Percentiles rank a stretch among this genome's conserved stretches.
Evolutionary conservation across 2,329 filamentous ascomycete species (phyloP).

Genomic region (Cladosporium austrohemisphaericum): DNA sequence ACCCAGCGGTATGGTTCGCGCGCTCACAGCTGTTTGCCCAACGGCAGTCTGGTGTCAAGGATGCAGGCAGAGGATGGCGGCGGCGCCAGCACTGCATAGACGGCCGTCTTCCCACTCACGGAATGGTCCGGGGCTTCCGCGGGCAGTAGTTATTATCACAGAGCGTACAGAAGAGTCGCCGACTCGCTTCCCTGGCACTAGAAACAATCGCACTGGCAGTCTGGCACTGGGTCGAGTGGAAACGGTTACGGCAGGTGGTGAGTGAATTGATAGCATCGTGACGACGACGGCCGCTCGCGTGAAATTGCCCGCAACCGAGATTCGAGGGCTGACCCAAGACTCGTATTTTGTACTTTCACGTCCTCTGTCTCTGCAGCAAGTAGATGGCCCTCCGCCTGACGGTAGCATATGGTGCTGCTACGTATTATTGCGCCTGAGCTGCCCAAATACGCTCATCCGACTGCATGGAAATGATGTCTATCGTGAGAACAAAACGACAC

Average conservation of each 20-base stretch:
- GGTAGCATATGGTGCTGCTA: too few relatives aligned
- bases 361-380: too few relatives aligned
- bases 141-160: not conserved
- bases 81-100: conserved; percentile 12
- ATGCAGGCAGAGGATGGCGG: conserved; percentile 11
- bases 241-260: not conserved
- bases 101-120: conserved; percentile 7
- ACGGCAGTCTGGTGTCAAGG: conserved; percentile 16
- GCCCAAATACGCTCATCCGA: too few relatives aligned
- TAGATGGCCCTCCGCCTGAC: too few relatives aligned
- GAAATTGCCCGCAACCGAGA: conserved; percentile 5
- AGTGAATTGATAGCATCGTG: not conserved
- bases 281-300: not conserved
- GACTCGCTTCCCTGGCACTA: not conserved
- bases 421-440: too few relatives aligned
- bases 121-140: not conserved
- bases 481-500: too few relatives aligned
- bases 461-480: too few relatives aligned
- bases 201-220: not conserved
- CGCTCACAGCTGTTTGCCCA: conserved; percentile 14
- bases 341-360: too few relatives aligned
- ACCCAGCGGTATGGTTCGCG: conserved; percentile 16
- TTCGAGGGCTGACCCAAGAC: conserved; percentile 5
- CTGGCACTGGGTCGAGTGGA: not conserved
- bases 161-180: not conserved